Evolutionary conservation across 2,329 filamentous ascomycete species (phyloP).

Genomic region (Xylaria polymorpha): DNA sequence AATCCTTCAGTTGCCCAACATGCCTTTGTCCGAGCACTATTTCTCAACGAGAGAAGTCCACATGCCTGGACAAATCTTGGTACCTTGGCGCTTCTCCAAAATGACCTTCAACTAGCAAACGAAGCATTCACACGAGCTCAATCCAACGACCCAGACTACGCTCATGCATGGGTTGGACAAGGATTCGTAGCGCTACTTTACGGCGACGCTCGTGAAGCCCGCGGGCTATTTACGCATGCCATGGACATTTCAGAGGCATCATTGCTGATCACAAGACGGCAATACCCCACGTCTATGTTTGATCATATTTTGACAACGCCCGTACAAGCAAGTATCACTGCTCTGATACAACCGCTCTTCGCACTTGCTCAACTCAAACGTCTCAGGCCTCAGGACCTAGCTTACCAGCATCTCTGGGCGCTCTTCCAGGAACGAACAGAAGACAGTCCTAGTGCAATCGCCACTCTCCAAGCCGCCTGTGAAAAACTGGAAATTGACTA

Average conservation of each 20-base stretch:
- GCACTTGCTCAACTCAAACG: slow-evolving; percentile 83
- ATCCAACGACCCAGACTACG: slow-evolving; percentile 92
- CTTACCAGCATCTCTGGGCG: slow-evolving; percentile 80
- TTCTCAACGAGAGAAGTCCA: slow-evolving; percentile 88
- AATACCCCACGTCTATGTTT: slow-evolving; percentile 84
- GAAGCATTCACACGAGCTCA: slow-evolving; percentile 91
- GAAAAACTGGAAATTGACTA: slow-evolving; percentile 80
- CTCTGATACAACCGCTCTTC: slow-evolving; percentile 86
- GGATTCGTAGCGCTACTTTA: slow-evolving; percentile 83
- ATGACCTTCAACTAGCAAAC: slow-evolving; percentile 87
- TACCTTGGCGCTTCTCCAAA: slow-evolving; percentile 84
- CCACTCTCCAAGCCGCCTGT: slow-evolving; percentile 74
- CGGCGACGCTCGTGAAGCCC: slow-evolving; percentile 80
- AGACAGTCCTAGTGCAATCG: slow-evolving; percentile 72
- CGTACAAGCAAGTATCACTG: slow-evolving; percentile 63
- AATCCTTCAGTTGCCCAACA: slow-evolving; percentile 93
- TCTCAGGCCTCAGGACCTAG: slow-evolving; percentile 76
- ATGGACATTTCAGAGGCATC: slow-evolving; percentile 90
- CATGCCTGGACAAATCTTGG: slow-evolving; percentile 92
- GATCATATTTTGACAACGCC: slow-evolving; percentile 77
- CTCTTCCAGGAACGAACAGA: slow-evolving; percentile 84
- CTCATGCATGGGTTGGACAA: slow-evolving; percentile 94
- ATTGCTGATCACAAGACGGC: slow-evolving; percentile 76
- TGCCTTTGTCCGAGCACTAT: slow-evolving; percentile 90
- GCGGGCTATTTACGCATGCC: slow-evolving; percentile 89